Evolutionary conservation across 768 basidiomycete species (phyloP).

Genomic region (Gymnopilus junonius): DNA sequence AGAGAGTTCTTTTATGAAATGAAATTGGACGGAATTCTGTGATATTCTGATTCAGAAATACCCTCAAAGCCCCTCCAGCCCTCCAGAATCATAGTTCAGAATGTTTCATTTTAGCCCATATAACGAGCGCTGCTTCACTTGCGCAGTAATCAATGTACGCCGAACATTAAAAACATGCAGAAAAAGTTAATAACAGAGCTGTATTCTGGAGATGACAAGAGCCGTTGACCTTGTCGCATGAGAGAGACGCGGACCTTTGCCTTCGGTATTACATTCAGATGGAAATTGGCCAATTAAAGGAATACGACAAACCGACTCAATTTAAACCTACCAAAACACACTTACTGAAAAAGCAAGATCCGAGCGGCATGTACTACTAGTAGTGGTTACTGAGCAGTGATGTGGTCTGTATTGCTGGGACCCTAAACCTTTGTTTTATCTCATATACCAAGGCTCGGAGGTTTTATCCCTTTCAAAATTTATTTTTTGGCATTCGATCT

Average conservation of each 20-base stretch:
- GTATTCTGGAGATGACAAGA: background rate
- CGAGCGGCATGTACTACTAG: no score
- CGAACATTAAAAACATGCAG: background rate
- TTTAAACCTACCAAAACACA: no score
- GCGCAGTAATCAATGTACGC: background rate
- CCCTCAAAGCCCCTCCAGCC: background rate
- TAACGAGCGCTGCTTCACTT: background rate
- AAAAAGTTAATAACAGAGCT: background rate
- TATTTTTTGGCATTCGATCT: no score
- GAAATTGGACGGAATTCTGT: background rate
- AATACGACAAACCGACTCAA: no score
- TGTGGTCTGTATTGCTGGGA: no score
- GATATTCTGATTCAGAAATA: background rate
- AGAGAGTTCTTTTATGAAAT: constrained; percentile 1
- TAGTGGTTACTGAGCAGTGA: no score
- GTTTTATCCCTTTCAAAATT: no score
- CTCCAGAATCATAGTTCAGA: background rate
- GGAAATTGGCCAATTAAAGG: no score
- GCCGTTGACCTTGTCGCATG: background rate
- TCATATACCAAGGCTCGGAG: no score
- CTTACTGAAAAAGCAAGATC: no score
- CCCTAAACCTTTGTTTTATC: no score
- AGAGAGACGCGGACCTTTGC: background rate
- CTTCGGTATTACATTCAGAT: no score
- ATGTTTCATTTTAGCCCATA: background rate